Conservation (phyloP, 2,329 filamentous ascomycete genomes). For the Trichoderma arundinaceum region DNA sequence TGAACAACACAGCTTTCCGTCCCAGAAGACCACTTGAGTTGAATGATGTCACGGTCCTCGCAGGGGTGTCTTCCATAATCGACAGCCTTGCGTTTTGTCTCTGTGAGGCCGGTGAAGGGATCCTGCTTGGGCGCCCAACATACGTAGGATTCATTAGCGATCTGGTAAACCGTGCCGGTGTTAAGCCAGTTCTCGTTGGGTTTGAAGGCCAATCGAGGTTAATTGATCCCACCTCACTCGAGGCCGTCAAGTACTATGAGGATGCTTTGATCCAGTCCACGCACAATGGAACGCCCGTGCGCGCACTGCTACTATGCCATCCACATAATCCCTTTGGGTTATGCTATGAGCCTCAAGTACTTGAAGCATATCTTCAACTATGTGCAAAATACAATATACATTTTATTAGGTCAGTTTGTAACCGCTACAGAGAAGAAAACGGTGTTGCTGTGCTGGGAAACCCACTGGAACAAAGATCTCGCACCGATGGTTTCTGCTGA, state of each 20-base stretch:
- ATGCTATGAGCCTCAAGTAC: not conserved
- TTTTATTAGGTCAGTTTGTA: not conserved
- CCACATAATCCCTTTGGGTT: conserved; percentile 6
- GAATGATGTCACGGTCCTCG: not conserved
- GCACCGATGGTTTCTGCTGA: too few species aligned
- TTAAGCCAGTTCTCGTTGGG: not conserved
- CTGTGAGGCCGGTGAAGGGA: not conserved
- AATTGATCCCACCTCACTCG: not conserved
- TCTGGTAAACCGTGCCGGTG: not conserved
- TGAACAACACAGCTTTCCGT: not conserved
- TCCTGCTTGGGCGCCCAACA: not conserved
- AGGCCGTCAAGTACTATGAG: conserved; percentile 9
- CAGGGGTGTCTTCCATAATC: not conserved
- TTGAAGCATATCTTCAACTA: conserved; percentile 1
- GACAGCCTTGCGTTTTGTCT: conserved; percentile 3
- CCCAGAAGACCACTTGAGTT: not conserved
- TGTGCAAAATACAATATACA: conserved; percentile 7
- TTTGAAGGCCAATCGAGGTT: not conserved
- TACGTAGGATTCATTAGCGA: conserved; percentile 10
- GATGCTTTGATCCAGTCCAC: not conserved
- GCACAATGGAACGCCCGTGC: not conserved
- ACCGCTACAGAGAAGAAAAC: not conserved
- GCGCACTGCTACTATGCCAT: conserved; percentile 1
- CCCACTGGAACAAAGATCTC: too few species aligned
- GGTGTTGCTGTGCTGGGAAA: not conserved